Base-by-base conservation (phyloP, 768 basidiomycete genomes). In the Tremella yokohamensis region DNA sequence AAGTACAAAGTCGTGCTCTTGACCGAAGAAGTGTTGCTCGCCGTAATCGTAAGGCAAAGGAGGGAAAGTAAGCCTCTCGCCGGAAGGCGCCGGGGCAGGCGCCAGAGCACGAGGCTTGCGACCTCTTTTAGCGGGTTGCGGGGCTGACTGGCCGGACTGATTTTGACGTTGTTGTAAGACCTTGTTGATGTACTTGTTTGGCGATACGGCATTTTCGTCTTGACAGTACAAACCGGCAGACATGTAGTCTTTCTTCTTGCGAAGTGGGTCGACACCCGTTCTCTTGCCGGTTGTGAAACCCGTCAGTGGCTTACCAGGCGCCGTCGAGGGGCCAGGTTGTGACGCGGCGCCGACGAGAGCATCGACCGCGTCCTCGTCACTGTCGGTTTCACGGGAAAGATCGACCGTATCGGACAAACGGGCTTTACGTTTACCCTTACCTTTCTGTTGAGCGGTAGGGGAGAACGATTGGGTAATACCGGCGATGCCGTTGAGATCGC, bases 11-110 rank as follows among this genome's bases (percentile, higher is more conserved):
- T 75, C 70, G 19, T 58, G 58, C 29, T 63, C 58, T 38, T 58
- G 49, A 8, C 60, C 54, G 50, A 74, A 68, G 49, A 71, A 72
- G n/a, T 62, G 59, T 11, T 47, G 50, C n/a, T 60, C 42, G 1
- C 65, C 69, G 51, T 68, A 54, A 42, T 70, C 66, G 42, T 66
- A 68, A 13, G 73, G 73, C 39, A 70, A 45, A 4, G 73, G 73
- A 2, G 69, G 69, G 60, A 71, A 67, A 15, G 55, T 56, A 13
- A 52, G 49, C 20, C 55, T 29, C n/a, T 56, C 44, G 16, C 11
- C 11, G 11, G 12, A 29, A 13, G 16, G 40, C 45, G 45, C 16
- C 3, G 18, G n/a, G 22, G 13, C 40, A n/a, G n/a, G 49, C 22
- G 49, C 26, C 22, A 18, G 11, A 20, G 34, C 50, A 40, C 51